phyloP scores from a whole-genome alignment of 1,284 basidiomycete genomes.

The Takashimella koratensis region DNA sequence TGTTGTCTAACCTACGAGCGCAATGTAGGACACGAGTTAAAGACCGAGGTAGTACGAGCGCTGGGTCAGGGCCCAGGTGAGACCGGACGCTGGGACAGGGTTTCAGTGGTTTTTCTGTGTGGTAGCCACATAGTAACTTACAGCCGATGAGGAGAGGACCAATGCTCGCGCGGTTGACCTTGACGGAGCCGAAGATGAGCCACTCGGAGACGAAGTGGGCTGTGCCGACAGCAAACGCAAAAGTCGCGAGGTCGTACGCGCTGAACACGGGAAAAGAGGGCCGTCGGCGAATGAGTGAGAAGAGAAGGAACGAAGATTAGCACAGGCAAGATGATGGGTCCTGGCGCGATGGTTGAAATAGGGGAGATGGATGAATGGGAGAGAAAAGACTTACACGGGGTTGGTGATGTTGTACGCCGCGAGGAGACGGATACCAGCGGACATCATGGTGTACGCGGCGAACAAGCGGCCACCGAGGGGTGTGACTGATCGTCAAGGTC shows the following conservation, averaged over 20 bases:
- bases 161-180: slow-evolving; percentile 61
- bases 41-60: slow-evolving; percentile 29
- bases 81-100: slow-evolving; percentile 18
- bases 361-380: too few species aligned
- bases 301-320: too few species aligned
- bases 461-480: slow-evolving; percentile 80
- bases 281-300: neutral
- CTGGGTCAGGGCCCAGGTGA: slow-evolving; percentile 34
- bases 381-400: slow-evolving; percentile 60
- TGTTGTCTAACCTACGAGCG: too few species aligned
- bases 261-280: too few species aligned
- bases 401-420: slow-evolving; percentile 81
- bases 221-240: slow-evolving; percentile 85
- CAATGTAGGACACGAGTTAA: too few species aligned
- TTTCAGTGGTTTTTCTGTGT: slow-evolving; percentile 4
- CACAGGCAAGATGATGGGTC: too few species aligned
- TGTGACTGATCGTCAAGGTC: slow-evolving; percentile 60
- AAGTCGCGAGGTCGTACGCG: slow-evolving; percentile 82
- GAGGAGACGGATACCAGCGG: slow-evolving; percentile 73
- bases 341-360: too few species aligned
- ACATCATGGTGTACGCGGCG: slow-evolving; percentile 79
- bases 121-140: slow-evolving; percentile 53
- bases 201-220: slow-evolving; percentile 84
- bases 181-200: slow-evolving; percentile 75
- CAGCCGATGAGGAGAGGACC: slow-evolving; percentile 83